Conservation (phyloP, 2,329 filamentous ascomycete genomes). For the Coniella lustricola region DNA sequence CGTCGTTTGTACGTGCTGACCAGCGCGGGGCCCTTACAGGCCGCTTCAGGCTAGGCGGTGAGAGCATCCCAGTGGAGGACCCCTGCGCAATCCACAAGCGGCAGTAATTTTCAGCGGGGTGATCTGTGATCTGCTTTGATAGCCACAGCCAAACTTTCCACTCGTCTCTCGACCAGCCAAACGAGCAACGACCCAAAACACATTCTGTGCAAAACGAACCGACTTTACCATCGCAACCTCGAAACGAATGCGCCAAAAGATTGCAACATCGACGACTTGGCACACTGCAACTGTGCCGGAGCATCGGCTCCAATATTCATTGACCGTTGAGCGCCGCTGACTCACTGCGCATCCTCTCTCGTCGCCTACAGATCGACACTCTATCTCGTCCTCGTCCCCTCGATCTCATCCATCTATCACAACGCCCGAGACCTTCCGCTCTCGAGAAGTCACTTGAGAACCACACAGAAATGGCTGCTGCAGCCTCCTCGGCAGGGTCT, state of each 20-base stretch:
- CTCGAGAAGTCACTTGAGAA: neutral
- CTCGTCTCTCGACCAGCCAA: neutral
- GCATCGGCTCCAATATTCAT: neutral
- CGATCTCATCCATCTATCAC: neutral
- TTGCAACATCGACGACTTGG: neutral
- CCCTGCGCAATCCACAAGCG: neutral
- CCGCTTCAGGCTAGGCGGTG: neutral
- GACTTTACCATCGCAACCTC: neutral
- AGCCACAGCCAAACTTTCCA: neutral
- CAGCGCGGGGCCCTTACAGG: neutral
- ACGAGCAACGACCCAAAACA: neutral
- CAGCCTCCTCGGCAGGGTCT: conserved; percentile 12
- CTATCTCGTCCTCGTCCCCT: neutral
- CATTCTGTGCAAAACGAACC: neutral
- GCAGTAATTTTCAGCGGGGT: conserved; percentile 7
- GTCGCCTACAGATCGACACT: neutral
- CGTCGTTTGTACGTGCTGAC: neutral
- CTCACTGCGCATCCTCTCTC: neutral
- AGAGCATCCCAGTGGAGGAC: neutral
- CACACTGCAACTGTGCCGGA: neutral
- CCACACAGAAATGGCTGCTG: conserved; percentile 3
- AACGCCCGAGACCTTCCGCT: no score
- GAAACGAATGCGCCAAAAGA: no score
- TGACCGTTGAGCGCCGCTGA: neutral
- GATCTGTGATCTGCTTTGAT: neutral